Evolutionary conservation across 306 rosid species (phyloP).

Genomic region (Fragaria iinumae): DNA sequence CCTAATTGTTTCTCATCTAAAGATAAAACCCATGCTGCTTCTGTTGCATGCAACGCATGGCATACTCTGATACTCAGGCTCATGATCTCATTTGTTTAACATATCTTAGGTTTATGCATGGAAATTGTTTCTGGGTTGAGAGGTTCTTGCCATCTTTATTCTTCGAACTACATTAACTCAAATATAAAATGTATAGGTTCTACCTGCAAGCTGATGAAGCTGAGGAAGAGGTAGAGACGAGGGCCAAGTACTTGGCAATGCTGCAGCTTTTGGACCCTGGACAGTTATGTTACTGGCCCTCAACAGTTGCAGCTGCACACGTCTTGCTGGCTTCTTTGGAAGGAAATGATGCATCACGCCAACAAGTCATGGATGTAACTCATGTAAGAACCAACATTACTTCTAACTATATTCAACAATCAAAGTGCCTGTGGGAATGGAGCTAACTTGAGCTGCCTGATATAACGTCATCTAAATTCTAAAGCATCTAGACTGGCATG

Average conservation of each 20-base stretch:
- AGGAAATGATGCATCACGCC: constrained; percentile 42
- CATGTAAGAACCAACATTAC: constrained; percentile 41
- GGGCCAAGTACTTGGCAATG: constrained; percentile 64
- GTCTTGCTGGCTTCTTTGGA: constrained; percentile 75
- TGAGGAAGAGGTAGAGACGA: constrained; percentile 61
- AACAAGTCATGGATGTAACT: constrained; percentile 38
- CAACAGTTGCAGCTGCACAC: constrained; percentile 91
- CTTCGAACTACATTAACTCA: neutral
- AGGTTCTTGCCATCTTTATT: constrained; percentile 7
- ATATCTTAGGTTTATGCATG: neutral
- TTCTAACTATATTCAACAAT: neutral
- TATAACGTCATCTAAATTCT: neutral
- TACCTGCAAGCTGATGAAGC: constrained; percentile 78
- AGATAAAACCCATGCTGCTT: constrained; percentile 6
- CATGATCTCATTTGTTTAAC: too few relatives aligned
- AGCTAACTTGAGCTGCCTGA: neutral
- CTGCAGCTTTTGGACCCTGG: constrained; percentile 57
- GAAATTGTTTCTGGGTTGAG: neutral
- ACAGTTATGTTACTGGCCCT: constrained; percentile 66
- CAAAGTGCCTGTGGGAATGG: neutral
- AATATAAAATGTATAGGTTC: constrained; percentile 48
- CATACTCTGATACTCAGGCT: neutral
- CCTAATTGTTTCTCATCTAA: constrained; percentile 8
- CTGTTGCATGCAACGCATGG: neutral
- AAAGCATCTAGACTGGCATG: neutral